These are phyloP conservation scores for Colletotrichum trifolii DNA, from an alignment of 2,329 filamentous ascomycete genomes.

Conservation along the genomic window DNA sequence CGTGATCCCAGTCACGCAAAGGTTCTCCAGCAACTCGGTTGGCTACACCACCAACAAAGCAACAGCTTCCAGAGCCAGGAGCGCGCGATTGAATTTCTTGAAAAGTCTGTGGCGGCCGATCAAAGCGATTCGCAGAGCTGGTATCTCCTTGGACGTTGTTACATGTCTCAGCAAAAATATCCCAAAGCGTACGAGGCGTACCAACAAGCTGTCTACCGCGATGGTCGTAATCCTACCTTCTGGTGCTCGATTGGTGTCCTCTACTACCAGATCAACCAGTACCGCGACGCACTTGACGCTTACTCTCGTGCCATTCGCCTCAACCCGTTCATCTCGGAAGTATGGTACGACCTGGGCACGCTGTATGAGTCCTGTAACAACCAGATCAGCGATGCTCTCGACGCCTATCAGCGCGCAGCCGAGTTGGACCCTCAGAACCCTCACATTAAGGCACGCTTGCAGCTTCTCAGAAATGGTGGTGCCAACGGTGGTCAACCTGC, in stretches of 20 bases:
- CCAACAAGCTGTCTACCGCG: constrained; percentile 97
- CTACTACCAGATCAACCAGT: constrained; percentile 99
- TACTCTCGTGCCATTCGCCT: constrained; percentile 96
- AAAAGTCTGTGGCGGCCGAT: constrained; percentile 95
- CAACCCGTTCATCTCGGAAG: constrained; percentile 98
- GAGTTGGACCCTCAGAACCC: constrained; percentile 93
- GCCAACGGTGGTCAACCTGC: constrained; percentile 77
- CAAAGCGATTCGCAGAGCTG: constrained; percentile 97
- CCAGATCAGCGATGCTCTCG: constrained; percentile 94
- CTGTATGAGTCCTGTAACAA: constrained; percentile 99
- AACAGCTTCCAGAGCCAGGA: constrained; percentile 92
- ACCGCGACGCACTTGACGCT: constrained; percentile 95
- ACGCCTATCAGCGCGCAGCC: constrained; percentile 93
- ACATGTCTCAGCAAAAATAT: constrained; percentile 99
- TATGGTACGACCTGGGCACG: constrained; percentile 98
- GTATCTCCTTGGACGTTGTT: constrained; percentile 97
- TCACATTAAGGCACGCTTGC: constrained; percentile 94
- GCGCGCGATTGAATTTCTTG: constrained; percentile 94
- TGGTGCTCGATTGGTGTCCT: constrained; percentile 99
- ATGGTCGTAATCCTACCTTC: constrained; percentile 97
- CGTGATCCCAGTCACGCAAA: constrained; percentile 97
- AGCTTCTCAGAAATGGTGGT: constrained; percentile 86
- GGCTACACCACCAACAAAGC: constrained; percentile 97
- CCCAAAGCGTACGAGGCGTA: constrained; percentile 99
- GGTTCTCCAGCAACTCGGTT: constrained; percentile 96